Evolutionary conservation across 2,329 filamentous ascomycete species (phyloP), one percentile per base, ranked within the genome.

Genomic region (Fragosphaeria purpurea): DNA sequence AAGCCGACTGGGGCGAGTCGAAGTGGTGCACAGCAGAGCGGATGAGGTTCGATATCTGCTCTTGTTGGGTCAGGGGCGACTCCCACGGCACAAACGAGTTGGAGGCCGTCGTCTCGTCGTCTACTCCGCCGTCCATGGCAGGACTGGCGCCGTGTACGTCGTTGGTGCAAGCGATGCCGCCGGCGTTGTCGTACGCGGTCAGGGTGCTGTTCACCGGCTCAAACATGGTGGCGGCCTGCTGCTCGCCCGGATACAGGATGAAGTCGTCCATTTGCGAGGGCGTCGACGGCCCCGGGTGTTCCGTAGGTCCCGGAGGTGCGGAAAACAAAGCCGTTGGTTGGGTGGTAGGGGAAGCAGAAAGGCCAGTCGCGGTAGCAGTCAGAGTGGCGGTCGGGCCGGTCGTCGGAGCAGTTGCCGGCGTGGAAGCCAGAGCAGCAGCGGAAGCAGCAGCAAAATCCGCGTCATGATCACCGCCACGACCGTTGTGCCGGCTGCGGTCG

Each of bases 401-500:
- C 6, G 34, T 33, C 46, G 38, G 38, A 12, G 11, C 13, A n/a
- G 38, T 6, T 6, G 11, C 6, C 7, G 13, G 38, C 38, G 38
- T 40, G 7, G 38, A 40, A 40, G 10, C 42, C 11, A 12, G 7
- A 22, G 32, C 6, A 22, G 34, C 42, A 5, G 42, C 43, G 5
- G 9, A 32, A 11, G 11, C n/a, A 12, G 43, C 9, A 31, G 12
- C 43, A 9, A 33, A 8, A 22, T 39, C 35, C 5, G 12, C 5
- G 22, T 31, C 44, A n/a, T 40, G 22, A 8, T 41, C 50, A 34
- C 11, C 46, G 12, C 12, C 41, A 34, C 34, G 44, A 13, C 33
- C 35, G 49, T 12, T 43, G 30, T 41, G 46, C 10, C 49, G 88
- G 41, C 82, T 85, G 51, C 85, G 80, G 54, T 84, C 72, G 58